Conservation (phyloP, 1,284 basidiomycete species). For the Malassezia pachydermatis region DNA sequence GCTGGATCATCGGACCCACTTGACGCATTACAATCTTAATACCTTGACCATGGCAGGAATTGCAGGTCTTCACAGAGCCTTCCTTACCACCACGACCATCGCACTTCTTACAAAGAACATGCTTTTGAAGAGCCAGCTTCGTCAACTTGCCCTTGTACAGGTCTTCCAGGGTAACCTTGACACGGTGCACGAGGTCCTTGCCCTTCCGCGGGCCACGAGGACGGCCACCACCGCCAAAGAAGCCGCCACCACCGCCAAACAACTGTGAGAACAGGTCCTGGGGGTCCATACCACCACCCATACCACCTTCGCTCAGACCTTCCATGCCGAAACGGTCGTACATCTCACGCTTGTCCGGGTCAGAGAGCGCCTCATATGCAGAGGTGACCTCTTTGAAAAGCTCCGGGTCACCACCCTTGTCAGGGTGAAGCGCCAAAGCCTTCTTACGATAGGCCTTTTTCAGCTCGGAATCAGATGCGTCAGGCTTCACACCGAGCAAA, state of each 20-base stretch:
- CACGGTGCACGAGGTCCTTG: conserved; percentile 95
- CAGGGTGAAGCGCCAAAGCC: conserved; percentile 59
- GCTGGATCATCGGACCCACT: conserved; percentile 99
- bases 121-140: conserved; percentile 91
- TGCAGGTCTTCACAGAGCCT: conserved; percentile 75
- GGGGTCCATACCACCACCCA: conserved; percentile 82
- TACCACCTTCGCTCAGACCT: conserved; percentile 64
- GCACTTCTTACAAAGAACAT: conserved; percentile 85
- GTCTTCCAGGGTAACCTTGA: conserved; percentile 90
- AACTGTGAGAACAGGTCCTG: conserved; percentile 96
- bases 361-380: conserved; percentile 90
- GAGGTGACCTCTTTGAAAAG: conserved; percentile 95
- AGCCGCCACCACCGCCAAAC: conserved; percentile 64
- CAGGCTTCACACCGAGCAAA: conserved; percentile 38
- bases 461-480: conserved; percentile 37
- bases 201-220: conserved; percentile 82
- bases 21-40: conserved; percentile 84
- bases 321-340: conserved; percentile 93
- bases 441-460: conserved; percentile 45
- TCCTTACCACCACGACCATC: conserved; percentile 95
- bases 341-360: conserved; percentile 59
- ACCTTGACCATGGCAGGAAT: conserved; percentile 76
- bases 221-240: conserved; percentile 56
- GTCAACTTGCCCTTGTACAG: conserved; percentile 97
- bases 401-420: conserved; percentile 91